Conservation (phyloP, 345 rosid genomes). For the Gossypium thurberi region DNA sequence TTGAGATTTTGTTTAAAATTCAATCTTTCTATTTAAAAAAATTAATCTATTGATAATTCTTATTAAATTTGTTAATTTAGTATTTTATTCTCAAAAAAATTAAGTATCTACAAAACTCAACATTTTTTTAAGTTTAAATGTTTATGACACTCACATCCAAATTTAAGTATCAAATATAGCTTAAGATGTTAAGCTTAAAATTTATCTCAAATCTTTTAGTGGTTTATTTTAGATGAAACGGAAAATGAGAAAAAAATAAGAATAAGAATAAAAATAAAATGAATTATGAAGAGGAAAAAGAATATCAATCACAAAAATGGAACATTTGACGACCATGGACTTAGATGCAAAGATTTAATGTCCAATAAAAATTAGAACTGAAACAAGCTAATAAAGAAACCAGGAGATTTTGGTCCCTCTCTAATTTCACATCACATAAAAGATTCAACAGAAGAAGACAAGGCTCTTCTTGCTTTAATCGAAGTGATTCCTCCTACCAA, state of each 20-base stretch:
- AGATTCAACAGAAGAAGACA: constrained; percentile 26
- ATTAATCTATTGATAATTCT: too few species aligned
- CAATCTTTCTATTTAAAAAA: too few species aligned
- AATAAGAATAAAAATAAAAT: neutral
- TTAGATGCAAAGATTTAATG: constrained; percentile 34
- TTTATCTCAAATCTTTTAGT: neutral
- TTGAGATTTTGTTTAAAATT: too few species aligned
- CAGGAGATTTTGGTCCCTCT: constrained; percentile 24
- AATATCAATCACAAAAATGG: constrained; percentile 31
- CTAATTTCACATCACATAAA: constrained; percentile 37
- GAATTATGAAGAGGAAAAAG: neutral
- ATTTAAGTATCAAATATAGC: neutral
- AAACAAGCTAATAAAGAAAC: constrained; percentile 21
- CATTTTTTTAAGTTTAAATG: neutral
- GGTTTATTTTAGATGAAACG: neutral
- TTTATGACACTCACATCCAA: neutral
- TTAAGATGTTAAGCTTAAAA: too few species aligned
- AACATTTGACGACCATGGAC: constrained; percentile 19
- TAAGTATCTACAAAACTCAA: too few species aligned
- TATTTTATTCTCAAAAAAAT: too few species aligned
- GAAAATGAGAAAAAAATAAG: neutral
- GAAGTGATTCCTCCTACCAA: constrained; percentile 21
- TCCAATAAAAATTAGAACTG: constrained; percentile 20
- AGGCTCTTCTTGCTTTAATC: constrained; percentile 23
- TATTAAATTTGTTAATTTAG: too few species aligned